Percentiles rank a stretch among this genome's conserved stretches.
phyloP scores from a whole-genome alignment of 805 yeast genomes.

The Clavispora asparagi region DNA sequence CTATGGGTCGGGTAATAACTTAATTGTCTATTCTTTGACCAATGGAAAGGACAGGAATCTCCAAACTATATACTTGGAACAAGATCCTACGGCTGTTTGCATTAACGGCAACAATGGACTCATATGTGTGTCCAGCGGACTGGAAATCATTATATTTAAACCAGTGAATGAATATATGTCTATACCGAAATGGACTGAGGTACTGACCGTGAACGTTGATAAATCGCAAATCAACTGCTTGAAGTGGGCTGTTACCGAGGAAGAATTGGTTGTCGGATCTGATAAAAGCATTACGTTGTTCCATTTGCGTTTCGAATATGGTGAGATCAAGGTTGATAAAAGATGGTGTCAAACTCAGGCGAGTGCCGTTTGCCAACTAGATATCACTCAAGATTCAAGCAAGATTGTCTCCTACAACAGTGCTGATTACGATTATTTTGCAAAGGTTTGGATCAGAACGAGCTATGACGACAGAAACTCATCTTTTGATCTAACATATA shows the following conservation, averaged over 20 bases:
- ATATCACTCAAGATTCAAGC: slow-evolving; percentile 63
- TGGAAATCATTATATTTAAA: slow-evolving; percentile 43
- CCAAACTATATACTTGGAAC: slow-evolving; percentile 71
- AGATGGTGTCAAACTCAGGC: slow-evolving; percentile 55
- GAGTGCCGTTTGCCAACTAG: slow-evolving; percentile 51
- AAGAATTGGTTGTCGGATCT: slow-evolving; percentile 62
- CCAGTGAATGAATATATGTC: slow-evolving; percentile 51
- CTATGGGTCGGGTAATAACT: slow-evolving; percentile 85
- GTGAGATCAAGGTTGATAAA: slow-evolving; percentile 25
- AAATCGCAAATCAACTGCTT: slow-evolving; percentile 32
- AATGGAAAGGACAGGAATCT: slow-evolving; percentile 28
- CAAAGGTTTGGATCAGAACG: slow-evolving; percentile 75
- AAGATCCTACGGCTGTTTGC: slow-evolving; percentile 63
- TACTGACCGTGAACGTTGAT: slow-evolving; percentile 16
- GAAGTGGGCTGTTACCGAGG: slow-evolving; percentile 48
- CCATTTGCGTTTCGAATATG: slow-evolving; percentile 45
- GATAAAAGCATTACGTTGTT: slow-evolving; percentile 46
- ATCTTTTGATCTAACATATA: slow-evolving; percentile 63
- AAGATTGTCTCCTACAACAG: slow-evolving; percentile 54
- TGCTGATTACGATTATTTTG: slow-evolving; percentile 57
- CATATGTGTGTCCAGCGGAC: slow-evolving; percentile 47
- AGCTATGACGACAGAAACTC: slow-evolving; percentile 55
- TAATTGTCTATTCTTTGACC: slow-evolving; percentile 43
- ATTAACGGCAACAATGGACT: slow-evolving; percentile 57
- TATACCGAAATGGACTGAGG: slow-evolving; percentile 43